A percentile compares a stretch with the other conserved stretches of the same genome.
phyloP scores from a whole-genome alignment of 768 basidiomycete species.

The Austroboletus festivus region DNA sequence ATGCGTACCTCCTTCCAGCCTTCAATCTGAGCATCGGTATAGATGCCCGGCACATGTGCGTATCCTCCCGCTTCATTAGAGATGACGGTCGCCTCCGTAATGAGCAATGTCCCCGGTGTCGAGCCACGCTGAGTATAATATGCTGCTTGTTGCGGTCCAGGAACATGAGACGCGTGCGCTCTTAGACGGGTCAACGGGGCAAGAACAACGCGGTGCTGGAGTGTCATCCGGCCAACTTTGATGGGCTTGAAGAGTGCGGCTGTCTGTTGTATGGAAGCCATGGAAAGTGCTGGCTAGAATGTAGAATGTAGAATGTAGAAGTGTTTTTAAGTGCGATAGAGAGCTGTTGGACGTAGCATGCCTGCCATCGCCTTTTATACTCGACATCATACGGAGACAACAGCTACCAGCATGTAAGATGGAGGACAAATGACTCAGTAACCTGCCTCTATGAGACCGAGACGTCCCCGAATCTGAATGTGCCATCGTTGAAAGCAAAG shows the following conservation, averaged over 20 bases:
- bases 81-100: constrained; percentile 58
- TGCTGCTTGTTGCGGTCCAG: constrained; percentile 35
- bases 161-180: constrained; percentile 35
- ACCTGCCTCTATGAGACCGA: too few relatives aligned
- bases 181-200: constrained; percentile 51
- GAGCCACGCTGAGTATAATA: constrained; percentile 50
- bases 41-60: constrained; percentile 58
- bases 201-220: constrained; percentile 51
- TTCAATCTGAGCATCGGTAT: constrained; percentile 52
- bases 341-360: background rate
- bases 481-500: too few relatives aligned
- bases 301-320: background rate
- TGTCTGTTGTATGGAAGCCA: background rate
- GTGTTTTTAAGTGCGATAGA: background rate
- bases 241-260: too few relatives aligned
- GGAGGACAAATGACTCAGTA: too few relatives aligned
- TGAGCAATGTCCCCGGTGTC: constrained; percentile 49
- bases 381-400: too few relatives aligned
- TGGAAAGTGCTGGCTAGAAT: background rate
- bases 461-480: too few relatives aligned
- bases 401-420: too few relatives aligned
- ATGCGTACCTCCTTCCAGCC: constrained; percentile 46
- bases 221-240: constrained; percentile 39
- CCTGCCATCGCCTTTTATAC: background rate
- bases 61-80: constrained; percentile 47